phyloP scores from a whole-genome alignment of 2,329 filamentous ascomycete species.

The Ophiocordyceps sinensis region DNA sequence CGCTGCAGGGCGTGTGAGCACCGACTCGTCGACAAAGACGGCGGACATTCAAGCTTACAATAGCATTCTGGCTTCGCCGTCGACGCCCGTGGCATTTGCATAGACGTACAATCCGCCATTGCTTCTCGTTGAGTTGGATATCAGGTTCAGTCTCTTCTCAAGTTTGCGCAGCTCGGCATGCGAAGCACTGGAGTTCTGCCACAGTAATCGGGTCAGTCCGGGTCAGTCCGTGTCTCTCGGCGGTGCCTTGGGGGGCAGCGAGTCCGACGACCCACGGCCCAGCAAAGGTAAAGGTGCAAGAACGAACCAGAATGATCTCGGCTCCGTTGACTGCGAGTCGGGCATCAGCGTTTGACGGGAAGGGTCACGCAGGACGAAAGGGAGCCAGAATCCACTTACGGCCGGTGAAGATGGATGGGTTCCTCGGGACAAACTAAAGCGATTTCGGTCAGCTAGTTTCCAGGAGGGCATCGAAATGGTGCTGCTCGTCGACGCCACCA shows the following conservation, averaged over 20 bases:
- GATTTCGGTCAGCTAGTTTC: neutral
- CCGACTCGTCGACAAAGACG: too few relatives aligned
- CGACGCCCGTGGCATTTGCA: constrained; percentile 31
- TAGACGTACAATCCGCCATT: constrained; percentile 41
- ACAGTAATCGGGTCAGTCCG: too few relatives aligned
- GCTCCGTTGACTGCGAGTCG: constrained; percentile 1
- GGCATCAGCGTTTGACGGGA: too few relatives aligned
- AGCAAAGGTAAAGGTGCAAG: too few relatives aligned
- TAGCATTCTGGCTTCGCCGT: constrained; percentile 14
- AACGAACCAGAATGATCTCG: too few relatives aligned
- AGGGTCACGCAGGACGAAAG: too few relatives aligned
- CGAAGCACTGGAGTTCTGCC: constrained; percentile 13
- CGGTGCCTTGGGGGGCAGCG: too few relatives aligned
- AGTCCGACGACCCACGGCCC: too few relatives aligned
- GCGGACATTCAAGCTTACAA: neutral
- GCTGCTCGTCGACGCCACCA: too few relatives aligned
- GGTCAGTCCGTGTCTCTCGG: too few relatives aligned
- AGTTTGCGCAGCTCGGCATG: constrained; percentile 49
- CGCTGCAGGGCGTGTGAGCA: neutral
- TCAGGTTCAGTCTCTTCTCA: constrained; percentile 46
- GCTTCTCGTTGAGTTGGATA: constrained; percentile 50
- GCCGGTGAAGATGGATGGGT: constrained; percentile 1
- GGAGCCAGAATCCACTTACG: neutral
- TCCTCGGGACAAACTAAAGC: neutral
- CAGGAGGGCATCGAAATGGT: too few relatives aligned